phyloP scores from a whole-genome alignment of 176 grass and related monocot species.

The Zea mays region Zm-B73-REFERENCE-NAM-5.0 NC_050099.1:246687001-246687500 shows the following conservation, averaged over 20 bases:
- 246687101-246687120: conserved; percentile 93
- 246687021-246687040: neutral
- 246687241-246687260: conserved; percentile 18
- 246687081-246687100: conserved; percentile 86
- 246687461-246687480: conserved; percentile 15
- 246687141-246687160: conserved; percentile 75
- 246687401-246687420: conserved; percentile 27
- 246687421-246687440: conserved; percentile 29
- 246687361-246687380: conserved; percentile 9
- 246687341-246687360: neutral
- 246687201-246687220: conserved; percentile 61
- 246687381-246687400: conserved; percentile 1
- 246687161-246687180: conserved; percentile 70
- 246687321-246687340: neutral
- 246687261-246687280: neutral
- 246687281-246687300: neutral
- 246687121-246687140: conserved; percentile 87
- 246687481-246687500: conserved; percentile 7
- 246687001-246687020: conserved; percentile 8
- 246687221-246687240: conserved; percentile 52
- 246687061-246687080: conserved; percentile 80
- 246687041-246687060: conserved; percentile 60
- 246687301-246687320: neutral
- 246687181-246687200: conserved; percentile 81
- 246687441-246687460: conserved; percentile 14